A percentile compares a stretch with the other conserved stretches of the same genome.
Conservation (phyloP, 2,329 filamentous ascomycete genomes). For the Beauveria bassiana region DNA sequence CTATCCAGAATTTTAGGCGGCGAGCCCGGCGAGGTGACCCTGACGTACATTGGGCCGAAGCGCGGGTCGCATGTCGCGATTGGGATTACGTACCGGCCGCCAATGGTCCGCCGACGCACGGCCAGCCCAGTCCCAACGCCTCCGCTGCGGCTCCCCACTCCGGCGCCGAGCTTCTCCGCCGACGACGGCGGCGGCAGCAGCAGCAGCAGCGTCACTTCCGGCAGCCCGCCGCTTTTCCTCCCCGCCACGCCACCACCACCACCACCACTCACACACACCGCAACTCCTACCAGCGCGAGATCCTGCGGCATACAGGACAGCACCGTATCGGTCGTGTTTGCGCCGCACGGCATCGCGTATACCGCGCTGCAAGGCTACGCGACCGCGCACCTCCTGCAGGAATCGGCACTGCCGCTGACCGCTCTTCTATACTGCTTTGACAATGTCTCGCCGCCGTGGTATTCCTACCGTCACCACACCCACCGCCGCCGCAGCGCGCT, state of each 20-base stretch:
- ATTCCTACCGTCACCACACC: conserved; percentile 46
- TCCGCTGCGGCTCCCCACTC: background rate
- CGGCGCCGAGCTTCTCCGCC: background rate
- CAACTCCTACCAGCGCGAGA: too few relatives aligned
- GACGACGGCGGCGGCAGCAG: background rate
- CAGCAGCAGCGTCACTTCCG: background rate
- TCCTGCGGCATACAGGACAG: conserved; percentile 17
- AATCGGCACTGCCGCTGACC: conserved; percentile 53
- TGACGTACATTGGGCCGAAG: conserved; percentile 58
- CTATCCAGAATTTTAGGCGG: conserved; percentile 44
- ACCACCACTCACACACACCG: conserved; percentile 2
- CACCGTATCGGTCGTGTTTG: conserved; percentile 55
- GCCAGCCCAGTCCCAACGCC: background rate
- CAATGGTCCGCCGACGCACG: conserved; percentile 25
- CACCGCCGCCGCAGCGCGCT: conserved; percentile 43
- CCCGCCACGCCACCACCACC: background rate
- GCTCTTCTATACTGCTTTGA: conserved; percentile 59
- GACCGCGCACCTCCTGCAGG: conserved; percentile 45
- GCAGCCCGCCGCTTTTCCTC: conserved; percentile 15
- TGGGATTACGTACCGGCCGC: conserved; percentile 63
- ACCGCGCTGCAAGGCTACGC: conserved; percentile 46
- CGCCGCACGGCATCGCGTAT: conserved; percentile 54
- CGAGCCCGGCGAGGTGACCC: conserved; percentile 57
- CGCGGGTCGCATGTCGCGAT: conserved; percentile 55
- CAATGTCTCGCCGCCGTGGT: conserved; percentile 47